Evolutionary conservation across 257 asterid species (phyloP), one percentile per base, ranked within the genome.

Genomic region (Przewalskia tangutica): DNA sequence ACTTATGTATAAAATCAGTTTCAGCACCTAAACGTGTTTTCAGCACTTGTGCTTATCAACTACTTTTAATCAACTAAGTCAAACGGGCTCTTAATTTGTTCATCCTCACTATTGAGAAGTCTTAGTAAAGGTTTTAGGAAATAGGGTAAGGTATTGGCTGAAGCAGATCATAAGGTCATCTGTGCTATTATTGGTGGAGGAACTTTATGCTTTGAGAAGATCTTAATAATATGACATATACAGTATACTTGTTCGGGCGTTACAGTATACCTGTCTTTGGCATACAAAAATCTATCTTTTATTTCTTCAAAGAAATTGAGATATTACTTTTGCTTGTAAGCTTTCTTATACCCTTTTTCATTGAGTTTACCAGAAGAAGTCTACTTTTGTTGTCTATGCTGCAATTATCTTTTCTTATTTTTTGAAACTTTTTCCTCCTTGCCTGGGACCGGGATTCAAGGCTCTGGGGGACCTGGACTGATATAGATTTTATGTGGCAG

Each of bases 401-500:
- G 7, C 78, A 71, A 71, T 46, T 44, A 70, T 20, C 58, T 46
- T 71, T 11, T 11, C 12, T 27, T 67, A 4, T 44, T 59, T 59
- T 10, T n/a, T 70, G 10, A 36, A 34, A 0, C 7, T 5, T 11
- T 71, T 71, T 71, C 38, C 20, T 71, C 34, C 79, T 71, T 44
- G 20, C 2, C 7, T 32, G 59, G 59, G 10, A 48, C 40, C 18
- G 59, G 18, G 56, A 20, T 71, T 71, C 40, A 48, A 6, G 79
- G 23, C 58, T 73, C 44, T 73, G 62, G 48, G 1, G 2, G 44
- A 13, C 60, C 60, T 73, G 13, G 38, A 27, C 44, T 73, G 79
- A 32, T 65, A 36, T 6, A 65, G 11, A 73, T 13, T 48, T 68
- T 73, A 44, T 60, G 76, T 86, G 84, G 85, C 90, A 94, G 99